A percentile compares a stretch with the other conserved stretches of the same genome.
Conservation (phyloP, 768 basidiomycete species). For the Suillus bovinus region DNA sequence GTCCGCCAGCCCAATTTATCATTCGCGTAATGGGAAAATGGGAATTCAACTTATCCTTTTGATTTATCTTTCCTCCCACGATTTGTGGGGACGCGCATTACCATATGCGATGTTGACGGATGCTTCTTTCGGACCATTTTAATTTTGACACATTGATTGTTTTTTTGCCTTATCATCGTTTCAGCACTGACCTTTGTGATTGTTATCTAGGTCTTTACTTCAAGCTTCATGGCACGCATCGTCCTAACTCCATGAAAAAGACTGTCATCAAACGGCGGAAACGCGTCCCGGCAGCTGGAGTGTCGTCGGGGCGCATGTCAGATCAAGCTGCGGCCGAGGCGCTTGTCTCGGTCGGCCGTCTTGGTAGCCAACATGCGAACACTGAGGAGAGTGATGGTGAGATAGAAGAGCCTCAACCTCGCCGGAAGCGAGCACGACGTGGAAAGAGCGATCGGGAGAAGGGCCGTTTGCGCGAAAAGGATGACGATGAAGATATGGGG, state of each 20-base stretch:
- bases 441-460: constrained; percentile 38
- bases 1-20: constrained; percentile 6
- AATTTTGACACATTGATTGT: background rate
- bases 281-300: constrained; percentile 86
- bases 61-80: constrained; percentile 30
- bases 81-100: constrained; percentile 11
- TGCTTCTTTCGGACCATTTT: constrained; percentile 2
- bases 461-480: constrained; percentile 36
- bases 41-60: constrained; percentile 24
- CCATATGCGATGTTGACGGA: constrained; percentile 28
- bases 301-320: constrained; percentile 54
- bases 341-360: constrained; percentile 78
- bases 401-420: constrained; percentile 49
- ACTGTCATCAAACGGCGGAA: constrained; percentile 98
- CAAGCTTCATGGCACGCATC: constrained; percentile 95
- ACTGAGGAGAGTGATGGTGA: constrained; percentile 45
- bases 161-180: constrained; percentile 7
- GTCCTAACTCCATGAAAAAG: constrained; percentile 99
- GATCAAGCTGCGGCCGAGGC: constrained; percentile 91
- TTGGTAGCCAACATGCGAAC: constrained; percentile 35
- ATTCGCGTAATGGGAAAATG: constrained; percentile 13
- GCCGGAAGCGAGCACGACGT: constrained; percentile 57
- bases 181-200: constrained; percentile 18
- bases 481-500: constrained; percentile 53
- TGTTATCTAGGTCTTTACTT: constrained; percentile 82